A percentile compares a stretch with the other conserved stretches of the same genome.
phyloP scores from a whole-genome alignment of 164 flowering plant species.

The Kalanchoe fedtschenkoi region DNA sequence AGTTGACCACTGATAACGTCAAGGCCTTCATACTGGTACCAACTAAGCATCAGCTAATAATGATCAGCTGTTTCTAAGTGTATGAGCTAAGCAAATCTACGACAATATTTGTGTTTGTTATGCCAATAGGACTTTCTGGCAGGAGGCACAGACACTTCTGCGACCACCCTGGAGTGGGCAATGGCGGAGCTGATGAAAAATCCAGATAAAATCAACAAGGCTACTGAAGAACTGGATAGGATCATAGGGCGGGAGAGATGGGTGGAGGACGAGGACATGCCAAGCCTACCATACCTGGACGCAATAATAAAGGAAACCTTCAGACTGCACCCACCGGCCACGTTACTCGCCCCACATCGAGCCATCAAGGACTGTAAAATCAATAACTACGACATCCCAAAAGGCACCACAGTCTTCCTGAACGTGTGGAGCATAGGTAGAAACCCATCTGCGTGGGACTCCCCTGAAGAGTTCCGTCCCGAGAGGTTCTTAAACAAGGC shows the following conservation, averaged over 20 bases:
- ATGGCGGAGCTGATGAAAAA: slow-evolving; percentile 17
- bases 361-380: slow-evolving; percentile 13
- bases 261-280: slow-evolving; percentile 17
- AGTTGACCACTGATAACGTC: too few species aligned
- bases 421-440: slow-evolving; percentile 18
- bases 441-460: slow-evolving; percentile 14
- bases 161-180: too few species aligned
- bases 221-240: slow-evolving; percentile 16
- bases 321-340: slow-evolving; percentile 14
- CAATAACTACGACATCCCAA: slow-evolving; percentile 9
- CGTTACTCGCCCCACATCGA: slow-evolving; percentile 4
- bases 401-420: slow-evolving; percentile 11
- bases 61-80: too few species aligned
- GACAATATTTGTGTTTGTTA: not conserved
- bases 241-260: slow-evolving; percentile 13
- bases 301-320: slow-evolving; percentile 17
- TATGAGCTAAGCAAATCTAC: not conserved
- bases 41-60: too few species aligned
- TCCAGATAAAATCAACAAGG: slow-evolving; percentile 12
- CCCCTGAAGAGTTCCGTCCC: slow-evolving; percentile 12
- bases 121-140: slow-evolving; percentile 42
- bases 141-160: too few species aligned
- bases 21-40: slow-evolving; percentile 44
- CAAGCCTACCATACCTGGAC: slow-evolving; percentile 11
- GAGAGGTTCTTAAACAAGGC: slow-evolving; percentile 14